Base-by-base conservation (phyloP, 805 yeast genomes). In the Candida sakaeoensis region DNA sequence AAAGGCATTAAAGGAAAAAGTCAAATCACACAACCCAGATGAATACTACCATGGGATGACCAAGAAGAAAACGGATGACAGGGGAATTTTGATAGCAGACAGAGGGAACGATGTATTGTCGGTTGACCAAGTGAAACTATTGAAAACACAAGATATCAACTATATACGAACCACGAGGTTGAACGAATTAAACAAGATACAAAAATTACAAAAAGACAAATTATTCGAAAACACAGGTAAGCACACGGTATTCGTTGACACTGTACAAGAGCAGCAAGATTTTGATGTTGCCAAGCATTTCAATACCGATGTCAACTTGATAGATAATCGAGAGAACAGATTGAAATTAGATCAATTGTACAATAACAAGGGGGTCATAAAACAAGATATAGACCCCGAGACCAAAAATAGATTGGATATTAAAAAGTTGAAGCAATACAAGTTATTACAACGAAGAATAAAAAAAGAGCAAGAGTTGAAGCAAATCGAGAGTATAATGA, bases 41-140 rank as follows among this genome's bases (percentile, higher is more conserved):
- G 99, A 93, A 62, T 93, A 85, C 66, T 89, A 91, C 61, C 96
- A 88, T 76, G 93, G 88, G 15, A 93, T 93, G 99, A 77, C 82
- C 23, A 70, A 74, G 10, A 69, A 72, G 44, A 74, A 72, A 52
- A 79, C 93, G 4, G 95, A 88, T 47, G 64, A 70, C 2, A 67
- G 74, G 8, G 97, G 97, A 1, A 71, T 85, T 7, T 54, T 84
- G 36, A 58, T 84, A 8, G 66, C 80, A 1, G 86, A 85, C 16
- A 71, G 95, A 45, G 84, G 77, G 14, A 74, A 70, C 18, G 84
- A 77, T 49, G 67, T 68, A 23, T 62, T 89, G 40, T 64, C 79
- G 7, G 74, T 74, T 36, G 96, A 82, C 41, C 95, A 91, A 53
- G 85, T 84, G 36, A 79, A 85, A 55, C 69, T 93, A 33, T 65